Evolutionary conservation across 1,284 basidiomycete species (phyloP), one percentile per base, ranked within the genome.

Genomic region (Afroboletus lepidellus): DNA sequence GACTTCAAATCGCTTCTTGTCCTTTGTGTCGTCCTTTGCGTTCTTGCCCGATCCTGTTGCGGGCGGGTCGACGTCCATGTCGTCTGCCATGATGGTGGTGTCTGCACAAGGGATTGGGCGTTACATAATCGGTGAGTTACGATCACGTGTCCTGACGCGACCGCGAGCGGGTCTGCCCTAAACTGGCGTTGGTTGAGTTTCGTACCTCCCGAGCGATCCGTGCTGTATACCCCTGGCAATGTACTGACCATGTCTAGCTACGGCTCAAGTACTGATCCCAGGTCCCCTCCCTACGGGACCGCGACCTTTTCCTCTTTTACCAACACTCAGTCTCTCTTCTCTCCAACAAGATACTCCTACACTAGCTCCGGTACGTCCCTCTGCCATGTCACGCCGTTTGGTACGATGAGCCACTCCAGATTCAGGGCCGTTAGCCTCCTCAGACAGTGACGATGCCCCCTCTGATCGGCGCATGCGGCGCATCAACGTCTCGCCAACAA

Each of bases 1-100:
- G 58, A 97, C 94, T 72, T 97, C 94, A 64, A 97, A 97, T 58
- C 89, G 74, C 65, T 87, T 83, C 74, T 93, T 90, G 37, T 78
- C 79, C 62, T 84, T 83, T 46, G 65, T 73, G 59, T 81, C 79
- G 41, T 78, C 77, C 65, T 78, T 80, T 41, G 65, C 63, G 51
- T 72, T 73, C 46, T 69, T 65, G 23, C 65, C 71, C 18, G 76
- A 59, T 50, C 70, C 62, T n/a, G 71, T 34, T 12, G 72, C 69
- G 38, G 81, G 78, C 34, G 71, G 61, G 63, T 94, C 92, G 33
- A 93, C 83, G 48, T 92, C 91, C 90, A 93, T 92, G 51, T 86
- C 84, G 58, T 86, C 86, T 51, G 84, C 78, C 85, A 87, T 85
- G 48, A 59, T 70, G 46, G 38, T 55, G 46, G 37, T 11, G 20